Percentiles rank a stretch among this genome's conserved stretches.
Conservation (phyloP, 108 stramenopile species). For the Cyclotella sp. region DNA sequence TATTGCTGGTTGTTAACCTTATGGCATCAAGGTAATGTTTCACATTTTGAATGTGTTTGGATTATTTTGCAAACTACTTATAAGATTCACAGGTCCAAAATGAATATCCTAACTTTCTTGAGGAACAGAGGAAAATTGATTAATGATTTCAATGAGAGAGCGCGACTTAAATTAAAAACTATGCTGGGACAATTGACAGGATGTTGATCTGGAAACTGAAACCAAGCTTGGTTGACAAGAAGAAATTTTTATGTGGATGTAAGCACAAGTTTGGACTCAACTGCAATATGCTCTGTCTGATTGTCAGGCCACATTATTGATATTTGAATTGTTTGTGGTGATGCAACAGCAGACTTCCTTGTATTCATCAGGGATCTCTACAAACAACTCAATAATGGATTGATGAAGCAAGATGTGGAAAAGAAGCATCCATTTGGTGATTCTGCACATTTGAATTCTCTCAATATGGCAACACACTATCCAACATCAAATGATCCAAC, state of each 20-base stretch:
- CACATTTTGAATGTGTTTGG: too few species aligned
- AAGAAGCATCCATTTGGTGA: constrained; percentile 28
- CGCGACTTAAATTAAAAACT: constrained; percentile 18
- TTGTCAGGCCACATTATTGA: constrained; percentile 27
- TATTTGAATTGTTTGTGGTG: constrained; percentile 24
- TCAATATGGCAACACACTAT: constrained; percentile 48
- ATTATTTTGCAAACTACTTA: too few species aligned
- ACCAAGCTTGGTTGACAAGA: constrained; percentile 20
- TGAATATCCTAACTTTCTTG: constrained; percentile 26
- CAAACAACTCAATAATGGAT: constrained; percentile 18
- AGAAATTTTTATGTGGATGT: constrained; percentile 43
- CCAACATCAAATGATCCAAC: neutral
- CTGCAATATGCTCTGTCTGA: constrained; percentile 35
- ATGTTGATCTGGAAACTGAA: constrained; percentile 45
- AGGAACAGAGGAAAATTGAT: constrained; percentile 36
- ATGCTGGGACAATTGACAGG: constrained; percentile 53
- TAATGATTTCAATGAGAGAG: constrained; percentile 33
- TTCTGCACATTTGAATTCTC: constrained; percentile 40
- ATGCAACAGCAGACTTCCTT: constrained; percentile 19
- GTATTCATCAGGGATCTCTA: constrained; percentile 18
- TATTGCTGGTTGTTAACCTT: too few species aligned
- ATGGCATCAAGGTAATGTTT: too few species aligned
- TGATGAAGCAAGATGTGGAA: constrained; percentile 10
- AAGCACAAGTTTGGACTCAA: constrained; percentile 52
- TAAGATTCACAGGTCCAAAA: constrained; percentile 9